phyloP scores from a whole-genome alignment of 495 filamentous ascomycete species.

The Thermothielavioides terrestris region DNA sequence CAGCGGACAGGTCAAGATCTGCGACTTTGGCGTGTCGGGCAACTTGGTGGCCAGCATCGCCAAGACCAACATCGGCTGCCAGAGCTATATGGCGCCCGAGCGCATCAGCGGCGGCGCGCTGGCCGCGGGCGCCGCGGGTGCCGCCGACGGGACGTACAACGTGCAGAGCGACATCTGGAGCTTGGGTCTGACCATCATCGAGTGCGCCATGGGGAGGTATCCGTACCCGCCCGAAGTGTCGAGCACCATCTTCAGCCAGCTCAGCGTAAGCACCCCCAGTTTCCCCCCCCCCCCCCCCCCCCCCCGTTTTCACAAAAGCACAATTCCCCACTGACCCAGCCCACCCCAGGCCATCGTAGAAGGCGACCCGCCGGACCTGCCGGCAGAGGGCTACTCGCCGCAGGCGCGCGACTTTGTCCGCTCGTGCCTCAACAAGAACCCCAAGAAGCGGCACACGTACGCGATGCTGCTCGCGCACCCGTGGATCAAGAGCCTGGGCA shows the following conservation, averaged over 20 bases:
- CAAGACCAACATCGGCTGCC: constrained; percentile 98
- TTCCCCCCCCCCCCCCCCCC: background rate
- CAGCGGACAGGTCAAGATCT: constrained; percentile 90
- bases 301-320: background rate
- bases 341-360: constrained; percentile 81
- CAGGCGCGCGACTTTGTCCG: constrained; percentile 79
- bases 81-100: constrained; percentile 99
- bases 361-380: constrained; percentile 83
- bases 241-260: constrained; percentile 95
- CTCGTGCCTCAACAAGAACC: constrained; percentile 86
- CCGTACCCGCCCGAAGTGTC: constrained; percentile 98
- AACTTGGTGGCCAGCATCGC: constrained; percentile 96
- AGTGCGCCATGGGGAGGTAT: constrained; percentile 92
- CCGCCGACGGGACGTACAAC: constrained; percentile 79
- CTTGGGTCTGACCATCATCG: constrained; percentile 87
- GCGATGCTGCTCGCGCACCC: constrained; percentile 79
- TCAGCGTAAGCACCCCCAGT: constrained; percentile 94
- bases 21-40: constrained; percentile 95
- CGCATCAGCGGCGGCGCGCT: constrained; percentile 81
- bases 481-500: constrained; percentile 73
- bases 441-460: constrained; percentile 83
- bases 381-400: constrained; percentile 64
- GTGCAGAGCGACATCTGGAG: constrained; percentile 99
- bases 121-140: constrained; percentile 48
- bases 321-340: constrained; percentile 5